phyloP scores from a whole-genome alignment of 2,329 filamentous ascomycete species.

The Ophiostoma montium region DNA sequence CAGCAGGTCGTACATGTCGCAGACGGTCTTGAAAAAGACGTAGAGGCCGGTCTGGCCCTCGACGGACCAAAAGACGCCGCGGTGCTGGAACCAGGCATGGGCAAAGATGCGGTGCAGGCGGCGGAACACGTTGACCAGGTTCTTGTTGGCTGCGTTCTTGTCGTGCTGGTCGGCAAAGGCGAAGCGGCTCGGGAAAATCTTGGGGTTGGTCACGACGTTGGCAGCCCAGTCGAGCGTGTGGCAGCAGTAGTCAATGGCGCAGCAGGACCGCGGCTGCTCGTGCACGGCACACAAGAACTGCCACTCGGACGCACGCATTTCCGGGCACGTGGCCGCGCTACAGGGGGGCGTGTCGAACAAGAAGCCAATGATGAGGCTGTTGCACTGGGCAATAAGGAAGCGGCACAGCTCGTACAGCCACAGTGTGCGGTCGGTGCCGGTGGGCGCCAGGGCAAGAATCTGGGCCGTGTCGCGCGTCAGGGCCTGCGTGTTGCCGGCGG shows the following conservation, averaged over 20 bases:
- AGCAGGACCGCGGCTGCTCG: slow-evolving; percentile 91
- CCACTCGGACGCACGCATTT: slow-evolving; percentile 98
- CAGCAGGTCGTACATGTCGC: slow-evolving; percentile 78
- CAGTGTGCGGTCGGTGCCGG: slow-evolving; percentile 68
- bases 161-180: slow-evolving; percentile 42
- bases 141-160: slow-evolving; percentile 55
- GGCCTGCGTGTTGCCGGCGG: slow-evolving; percentile 50
- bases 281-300: slow-evolving; percentile 97
- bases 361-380: slow-evolving; percentile 81
- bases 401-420: slow-evolving; percentile 98
- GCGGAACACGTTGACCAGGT: slow-evolving; percentile 88
- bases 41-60: slow-evolving; percentile 87
- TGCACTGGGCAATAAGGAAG: slow-evolving; percentile 89
- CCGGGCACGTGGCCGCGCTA: slow-evolving; percentile 76
- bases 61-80: slow-evolving; percentile 87
- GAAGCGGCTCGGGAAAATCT: slow-evolving; percentile 85
- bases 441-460: slow-evolving; percentile 64
- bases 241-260: slow-evolving; percentile 97
- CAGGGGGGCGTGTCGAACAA: slow-evolving; percentile 85
- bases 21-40: slow-evolving; percentile 93
- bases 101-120: slow-evolving; percentile 93
- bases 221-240: slow-evolving; percentile 97
- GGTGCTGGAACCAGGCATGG: slow-evolving; percentile 96
- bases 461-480: slow-evolving; percentile 64
- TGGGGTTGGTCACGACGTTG: slow-evolving; percentile 83